Evolutionary conservation across 108 stramenopile species (phyloP).

Genomic region (Fragilaria radians): DNA sequence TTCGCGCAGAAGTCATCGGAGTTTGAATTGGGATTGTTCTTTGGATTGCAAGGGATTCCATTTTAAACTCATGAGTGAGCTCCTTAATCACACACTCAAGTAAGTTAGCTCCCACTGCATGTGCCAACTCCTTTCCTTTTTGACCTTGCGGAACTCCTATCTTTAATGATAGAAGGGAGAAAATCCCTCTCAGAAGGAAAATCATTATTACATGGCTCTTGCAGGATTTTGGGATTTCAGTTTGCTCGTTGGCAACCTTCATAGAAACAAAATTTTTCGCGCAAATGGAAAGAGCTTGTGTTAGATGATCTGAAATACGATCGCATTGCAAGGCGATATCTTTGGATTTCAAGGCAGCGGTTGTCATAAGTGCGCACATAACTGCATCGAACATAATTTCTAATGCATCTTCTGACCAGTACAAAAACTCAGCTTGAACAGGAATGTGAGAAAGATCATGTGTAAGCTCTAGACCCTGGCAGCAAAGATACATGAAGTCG

Average conservation of each 20-base stretch:
- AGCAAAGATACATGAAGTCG: too few relatives aligned
- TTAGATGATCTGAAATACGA: too few relatives aligned
- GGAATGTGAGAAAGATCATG: conserved; percentile 22
- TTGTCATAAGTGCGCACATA: conserved; percentile 30
- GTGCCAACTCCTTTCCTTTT: conserved; percentile 57
- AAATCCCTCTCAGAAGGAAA: conserved; percentile 47
- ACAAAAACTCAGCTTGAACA: conserved; percentile 48
- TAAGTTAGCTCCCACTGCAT: conserved; percentile 19
- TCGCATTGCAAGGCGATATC: too few relatives aligned
- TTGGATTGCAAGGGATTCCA: too few relatives aligned
- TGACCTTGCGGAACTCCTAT: conserved; percentile 64
- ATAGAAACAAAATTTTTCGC: background rate
- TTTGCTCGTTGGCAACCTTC: background rate
- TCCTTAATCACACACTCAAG: conserved; percentile 32
- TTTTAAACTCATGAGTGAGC: background rate
- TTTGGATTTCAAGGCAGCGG: conserved; percentile 33
- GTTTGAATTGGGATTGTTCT: too few relatives aligned
- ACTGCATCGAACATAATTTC: conserved; percentile 56
- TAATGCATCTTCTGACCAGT: conserved; percentile 57
- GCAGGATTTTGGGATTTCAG: background rate
- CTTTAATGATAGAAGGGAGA: conserved; percentile 45
- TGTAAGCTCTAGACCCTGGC: conserved; percentile 19
- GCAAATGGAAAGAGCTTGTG: too few relatives aligned
- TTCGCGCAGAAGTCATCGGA: too few relatives aligned
- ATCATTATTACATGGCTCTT: conserved; percentile 39